Base-by-base conservation (phyloP, 2,329 filamentous ascomycete species). In the Geosmithia morbida region DNA sequence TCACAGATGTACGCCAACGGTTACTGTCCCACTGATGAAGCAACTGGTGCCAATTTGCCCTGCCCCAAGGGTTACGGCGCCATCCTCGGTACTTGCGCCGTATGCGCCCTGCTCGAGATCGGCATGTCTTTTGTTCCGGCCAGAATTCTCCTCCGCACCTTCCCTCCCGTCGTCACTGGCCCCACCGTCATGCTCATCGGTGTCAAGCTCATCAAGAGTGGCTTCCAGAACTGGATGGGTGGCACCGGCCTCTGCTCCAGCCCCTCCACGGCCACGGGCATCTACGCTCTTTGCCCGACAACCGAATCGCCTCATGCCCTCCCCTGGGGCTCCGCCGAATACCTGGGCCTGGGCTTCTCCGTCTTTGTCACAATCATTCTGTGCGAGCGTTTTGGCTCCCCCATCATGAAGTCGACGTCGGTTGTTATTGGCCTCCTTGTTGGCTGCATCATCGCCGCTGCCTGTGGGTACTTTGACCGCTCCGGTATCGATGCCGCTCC, bases 321-420 rank as follows among this genome's bases (percentile, higher is more conserved):
- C 1, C 80, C 77, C 0, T 92, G 87, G 87, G 87, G 85, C 3
- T 81, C 79, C 39, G 76, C 85, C 1, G 82, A 92, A 61, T 87
- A 83, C 54, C 76, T 92, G 5, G 86, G 73, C 13, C 74, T 92
- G 2, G 86, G 86, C 0, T 89, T 92, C 66, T 79, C 79, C 43
- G 86, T 89, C 37, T 90, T 90, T 58, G 54, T 83, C 43, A 84
- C 82, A 26, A 90, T 92, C 57, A 81, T 92, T 50, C 59, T 90
- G 13, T 86, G 83, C 59, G 86, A 92, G 62, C 77, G 85, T 11
- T 88, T 89, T 55, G 87, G 87, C 1, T 75, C 84, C 0, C 86
- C 87, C 0, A 83, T 92, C 53, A 89, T 92, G 83, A 89, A 89
- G 59, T 85, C 80, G 2, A 83, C 79, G 7, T 80, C 81, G 29